Base-by-base conservation (phyloP, 2,329 filamentous ascomycete species). In the Berkeleyomyces rouxiae region DNA sequence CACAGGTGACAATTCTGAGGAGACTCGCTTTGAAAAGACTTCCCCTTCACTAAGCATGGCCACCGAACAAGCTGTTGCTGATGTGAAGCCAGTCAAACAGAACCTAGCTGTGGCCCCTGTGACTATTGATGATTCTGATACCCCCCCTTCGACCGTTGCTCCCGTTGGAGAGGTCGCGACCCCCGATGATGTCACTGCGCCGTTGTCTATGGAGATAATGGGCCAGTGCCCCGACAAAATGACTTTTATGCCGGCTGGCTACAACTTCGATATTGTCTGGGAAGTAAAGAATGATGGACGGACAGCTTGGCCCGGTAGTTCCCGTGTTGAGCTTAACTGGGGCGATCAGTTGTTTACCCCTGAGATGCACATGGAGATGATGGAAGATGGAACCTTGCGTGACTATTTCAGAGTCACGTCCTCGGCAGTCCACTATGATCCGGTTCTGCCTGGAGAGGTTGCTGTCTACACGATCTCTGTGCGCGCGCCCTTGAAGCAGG, bases 301-400 rank as follows among this genome's bases (percentile, higher is more conserved):
- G 9, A 75, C 78, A 59, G 74, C 84, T 10, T 99, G 93, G 93
- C 93, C 93, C 44, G 82, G 85, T 62, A 93, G 91, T 66, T 95
- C 90, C 78, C 87, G 85, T 63, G 88, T 97, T 68, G 89, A 88
- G 74, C 96, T 91, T 70, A 87, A 95, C 64, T 90, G 92, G 64
- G 93, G 93, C 59, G 92, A 97, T 73, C 90, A 92, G 75, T 97
- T 99, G 93, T 89, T 95, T 68, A 87, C 46, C n/a, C 37, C 46
- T 7, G 43, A 51, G 23, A 40, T 57, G 42, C n/a, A 42, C 49
- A 42, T n/a, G 39, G 44, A 43, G 13, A 55, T 42, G 13, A 13
- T 42, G 23, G 33, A 39, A 7, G 46, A 61, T n/a, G 87, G 87
- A 69, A 33, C 37, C 23, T 47, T 40, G 43, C 49, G n/a, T 13